These are phyloP conservation scores for Xylariaceae sp. DNA, from an alignment of 2,329 filamentous ascomycete species.

Conservation along the genomic window DNA sequence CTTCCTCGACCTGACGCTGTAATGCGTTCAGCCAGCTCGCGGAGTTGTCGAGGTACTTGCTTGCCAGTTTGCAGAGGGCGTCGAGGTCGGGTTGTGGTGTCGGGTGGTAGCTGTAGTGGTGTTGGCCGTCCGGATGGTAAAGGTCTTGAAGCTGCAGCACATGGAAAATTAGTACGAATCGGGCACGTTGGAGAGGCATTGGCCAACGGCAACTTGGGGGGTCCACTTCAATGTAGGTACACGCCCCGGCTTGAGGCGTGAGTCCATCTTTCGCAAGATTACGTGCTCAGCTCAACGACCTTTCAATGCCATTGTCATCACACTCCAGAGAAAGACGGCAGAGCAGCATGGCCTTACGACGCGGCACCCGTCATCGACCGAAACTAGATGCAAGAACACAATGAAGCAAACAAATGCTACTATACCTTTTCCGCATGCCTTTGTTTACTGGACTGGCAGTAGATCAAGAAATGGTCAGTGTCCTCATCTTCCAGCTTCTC, in stretches of 20 bases:
- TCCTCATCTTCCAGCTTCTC: background rate
- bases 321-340: too few species aligned
- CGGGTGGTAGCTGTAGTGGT: background rate
- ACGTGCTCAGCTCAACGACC: too few species aligned
- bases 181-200: background rate
- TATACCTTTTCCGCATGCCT: conserved; percentile 3
- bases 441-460: background rate
- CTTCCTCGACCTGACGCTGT: background rate
- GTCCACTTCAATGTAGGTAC: too few species aligned
- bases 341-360: too few species aligned
- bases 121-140: conserved; percentile 1
- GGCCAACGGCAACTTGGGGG: too few species aligned
- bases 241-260: too few species aligned
- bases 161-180: conserved; percentile 7
- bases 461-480: conserved; percentile 5
- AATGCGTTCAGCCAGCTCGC: background rate
- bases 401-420: background rate
- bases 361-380: too few species aligned
- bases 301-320: too few species aligned
- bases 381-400: too few species aligned
- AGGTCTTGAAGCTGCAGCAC: conserved; percentile 8
- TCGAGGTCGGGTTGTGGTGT: background rate
- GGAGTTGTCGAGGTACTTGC: background rate
- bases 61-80: background rate
- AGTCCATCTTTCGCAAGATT: too few species aligned